Conservation (phyloP, 805 yeast species). For the Ogataea sp. region DNA sequence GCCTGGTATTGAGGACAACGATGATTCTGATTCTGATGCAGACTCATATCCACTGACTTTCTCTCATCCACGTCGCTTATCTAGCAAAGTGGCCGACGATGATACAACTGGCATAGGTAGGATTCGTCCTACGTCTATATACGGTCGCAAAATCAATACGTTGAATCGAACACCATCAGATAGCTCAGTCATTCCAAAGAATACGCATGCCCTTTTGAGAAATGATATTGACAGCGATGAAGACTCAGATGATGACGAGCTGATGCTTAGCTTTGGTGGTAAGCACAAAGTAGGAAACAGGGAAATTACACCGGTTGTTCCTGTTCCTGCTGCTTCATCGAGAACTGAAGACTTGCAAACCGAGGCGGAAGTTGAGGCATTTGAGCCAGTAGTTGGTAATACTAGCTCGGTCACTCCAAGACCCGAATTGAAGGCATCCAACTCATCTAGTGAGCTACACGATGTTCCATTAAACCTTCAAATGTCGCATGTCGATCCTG, state of each 20-base stretch:
- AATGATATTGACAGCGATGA: background rate
- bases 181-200: background rate
- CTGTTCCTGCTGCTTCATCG: too few species aligned
- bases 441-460: background rate
- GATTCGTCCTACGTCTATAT: background rate
- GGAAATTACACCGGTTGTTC: too few species aligned
- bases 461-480: slow-evolving; percentile 2
- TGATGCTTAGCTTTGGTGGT: background rate
- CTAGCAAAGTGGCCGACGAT: too few species aligned
- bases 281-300: background rate
- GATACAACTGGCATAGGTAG: background rate
- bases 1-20: slow-evolving; percentile 7
- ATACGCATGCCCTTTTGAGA: background rate
- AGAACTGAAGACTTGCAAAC: too few species aligned
- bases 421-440: background rate
- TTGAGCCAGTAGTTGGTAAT: background rate
- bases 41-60: slow-evolving; percentile 2
- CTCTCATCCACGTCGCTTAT: background rate
- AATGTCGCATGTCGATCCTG: background rate
- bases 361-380: background rate
- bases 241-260: background rate
- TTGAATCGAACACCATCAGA: background rate
- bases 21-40: slow-evolving; percentile 7
- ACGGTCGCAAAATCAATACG: slow-evolving; percentile 1
- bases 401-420: background rate